These are phyloP conservation scores for Bretziella fagacearum DNA, from an alignment of 2,329 filamentous ascomycete species.

Conservation along the genomic window DNA sequence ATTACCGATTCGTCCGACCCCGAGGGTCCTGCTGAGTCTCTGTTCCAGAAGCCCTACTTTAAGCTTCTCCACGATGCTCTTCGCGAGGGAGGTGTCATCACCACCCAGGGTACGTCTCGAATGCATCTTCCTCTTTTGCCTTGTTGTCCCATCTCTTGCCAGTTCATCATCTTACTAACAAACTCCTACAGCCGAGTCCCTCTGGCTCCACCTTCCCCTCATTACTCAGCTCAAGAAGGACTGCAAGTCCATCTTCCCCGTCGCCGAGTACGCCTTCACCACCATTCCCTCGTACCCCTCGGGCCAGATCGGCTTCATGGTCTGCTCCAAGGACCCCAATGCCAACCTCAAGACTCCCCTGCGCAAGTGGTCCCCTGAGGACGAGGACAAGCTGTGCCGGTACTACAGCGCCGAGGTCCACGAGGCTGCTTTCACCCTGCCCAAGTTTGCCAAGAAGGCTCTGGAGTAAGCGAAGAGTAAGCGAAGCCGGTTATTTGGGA, in stretches of 20 bases:
- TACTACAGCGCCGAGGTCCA: slow-evolving; percentile 98
- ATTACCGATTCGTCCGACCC: slow-evolving; percentile 98
- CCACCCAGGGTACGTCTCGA: slow-evolving; percentile 92
- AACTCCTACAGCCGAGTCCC: slow-evolving; percentile 66
- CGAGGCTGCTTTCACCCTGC: slow-evolving; percentile 82
- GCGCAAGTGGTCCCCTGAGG: slow-evolving; percentile 63
- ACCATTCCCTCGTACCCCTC: slow-evolving; percentile 98
- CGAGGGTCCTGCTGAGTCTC: slow-evolving; percentile 83
- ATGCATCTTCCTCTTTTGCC: too few relatives aligned
- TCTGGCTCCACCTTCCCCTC: slow-evolving; percentile 91
- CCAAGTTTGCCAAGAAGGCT: slow-evolving; percentile 77
- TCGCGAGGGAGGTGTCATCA: slow-evolving; percentile 91
- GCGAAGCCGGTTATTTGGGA: too few relatives aligned
- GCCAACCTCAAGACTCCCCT: slow-evolving; percentile 74
- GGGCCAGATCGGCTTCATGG: slow-evolving; percentile 99
- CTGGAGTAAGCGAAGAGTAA: slow-evolving; percentile 36
- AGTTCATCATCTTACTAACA: neutral
- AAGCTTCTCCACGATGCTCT: slow-evolving; percentile 80
- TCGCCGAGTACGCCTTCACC: slow-evolving; percentile 96
- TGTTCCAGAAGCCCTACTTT: slow-evolving; percentile 99
- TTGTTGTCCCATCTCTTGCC: slow-evolving; percentile 18
- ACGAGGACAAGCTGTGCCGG: slow-evolving; percentile 81
- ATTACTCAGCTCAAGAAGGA: slow-evolving; percentile 93
- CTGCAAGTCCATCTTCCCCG: slow-evolving; percentile 93
- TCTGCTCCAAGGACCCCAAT: slow-evolving; percentile 86